These are phyloP conservation scores for Lachancea sp. DNA, from an alignment of 805 yeast genomes.

Conservation along the genomic window DNA sequence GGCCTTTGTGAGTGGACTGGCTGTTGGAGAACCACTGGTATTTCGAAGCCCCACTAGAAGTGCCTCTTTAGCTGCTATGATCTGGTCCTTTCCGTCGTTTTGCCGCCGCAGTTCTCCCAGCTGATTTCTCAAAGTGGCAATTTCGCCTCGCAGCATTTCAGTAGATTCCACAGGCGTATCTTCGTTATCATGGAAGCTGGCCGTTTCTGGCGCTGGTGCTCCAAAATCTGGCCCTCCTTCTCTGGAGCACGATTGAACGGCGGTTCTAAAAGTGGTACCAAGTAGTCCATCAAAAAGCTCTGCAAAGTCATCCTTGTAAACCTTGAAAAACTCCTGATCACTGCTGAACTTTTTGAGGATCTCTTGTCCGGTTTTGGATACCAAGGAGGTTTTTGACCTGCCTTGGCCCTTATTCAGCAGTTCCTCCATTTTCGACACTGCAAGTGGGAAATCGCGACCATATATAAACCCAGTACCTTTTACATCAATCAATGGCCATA, in stretches of 20 bases:
- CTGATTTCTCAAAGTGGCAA: background rate
- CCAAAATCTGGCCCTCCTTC: background rate
- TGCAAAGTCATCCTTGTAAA: conserved; percentile 31
- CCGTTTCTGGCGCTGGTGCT: conserved; percentile 1
- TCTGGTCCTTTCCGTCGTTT: conserved; percentile 1
- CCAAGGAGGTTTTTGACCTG: conserved; percentile 11
- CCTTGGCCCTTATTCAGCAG: conserved; percentile 12
- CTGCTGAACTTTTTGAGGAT: conserved; percentile 27
- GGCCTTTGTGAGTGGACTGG: background rate
- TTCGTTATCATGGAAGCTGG: background rate
- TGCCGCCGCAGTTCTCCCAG: background rate
- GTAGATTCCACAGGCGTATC: background rate
- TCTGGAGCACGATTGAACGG: conserved; percentile 14
- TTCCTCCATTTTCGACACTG: conserved; percentile 17
- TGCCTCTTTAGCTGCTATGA: background rate
- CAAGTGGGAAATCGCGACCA: conserved; percentile 25
- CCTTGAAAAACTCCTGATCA: conserved; percentile 26
- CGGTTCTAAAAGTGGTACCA: conserved; percentile 30
- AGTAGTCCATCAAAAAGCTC: conserved; percentile 28
- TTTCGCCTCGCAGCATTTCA: background rate
- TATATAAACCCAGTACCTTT: conserved; percentile 21
- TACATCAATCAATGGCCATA: conserved; percentile 24
- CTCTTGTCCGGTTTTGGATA: conserved; percentile 24
- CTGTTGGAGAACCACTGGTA: background rate
- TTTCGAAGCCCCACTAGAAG: background rate